Conservation (phyloP, 306 rosid species). For the Heteromeles arbutifolia region DNA sequence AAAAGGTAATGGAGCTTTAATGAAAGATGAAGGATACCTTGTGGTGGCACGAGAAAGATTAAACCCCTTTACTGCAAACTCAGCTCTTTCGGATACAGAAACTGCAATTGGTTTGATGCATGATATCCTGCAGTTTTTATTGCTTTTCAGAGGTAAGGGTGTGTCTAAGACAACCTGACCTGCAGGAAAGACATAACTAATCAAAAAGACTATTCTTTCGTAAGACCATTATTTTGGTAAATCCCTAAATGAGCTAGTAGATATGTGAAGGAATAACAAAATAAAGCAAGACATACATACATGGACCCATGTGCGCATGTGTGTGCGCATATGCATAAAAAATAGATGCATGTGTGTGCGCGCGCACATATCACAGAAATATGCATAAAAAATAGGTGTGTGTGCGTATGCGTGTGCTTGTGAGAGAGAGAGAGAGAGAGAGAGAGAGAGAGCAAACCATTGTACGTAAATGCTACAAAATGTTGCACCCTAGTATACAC, state of each 20-base stretch:
- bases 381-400: too few species aligned
- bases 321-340: background rate
- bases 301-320: too few species aligned
- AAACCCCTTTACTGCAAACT: constrained; percentile 65
- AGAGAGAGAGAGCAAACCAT: constrained; percentile 48
- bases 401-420: too few species aligned
- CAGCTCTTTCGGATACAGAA: constrained; percentile 41
- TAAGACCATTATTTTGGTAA: background rate
- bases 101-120: constrained; percentile 81
- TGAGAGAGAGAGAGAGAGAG: background rate
- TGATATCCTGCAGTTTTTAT: constrained; percentile 45
- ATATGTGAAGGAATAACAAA: background rate
- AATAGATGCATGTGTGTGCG: too few species aligned
- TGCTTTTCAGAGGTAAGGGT: constrained; percentile 51
- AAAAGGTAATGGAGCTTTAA: background rate
- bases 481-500: constrained; percentile 60
- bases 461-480: constrained; percentile 62
- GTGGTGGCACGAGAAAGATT: constrained; percentile 50
- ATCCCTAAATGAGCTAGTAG: background rate
- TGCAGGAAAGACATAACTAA: constrained; percentile 24
- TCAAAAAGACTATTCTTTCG: background rate
- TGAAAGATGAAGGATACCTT: constrained; percentile 36
- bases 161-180: constrained; percentile 75
- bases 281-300: background rate
- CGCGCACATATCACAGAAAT: too few species aligned